phyloP scores from a whole-genome alignment of 2,329 filamentous ascomycete species.

The Tolypocladium tundrense region DNA sequence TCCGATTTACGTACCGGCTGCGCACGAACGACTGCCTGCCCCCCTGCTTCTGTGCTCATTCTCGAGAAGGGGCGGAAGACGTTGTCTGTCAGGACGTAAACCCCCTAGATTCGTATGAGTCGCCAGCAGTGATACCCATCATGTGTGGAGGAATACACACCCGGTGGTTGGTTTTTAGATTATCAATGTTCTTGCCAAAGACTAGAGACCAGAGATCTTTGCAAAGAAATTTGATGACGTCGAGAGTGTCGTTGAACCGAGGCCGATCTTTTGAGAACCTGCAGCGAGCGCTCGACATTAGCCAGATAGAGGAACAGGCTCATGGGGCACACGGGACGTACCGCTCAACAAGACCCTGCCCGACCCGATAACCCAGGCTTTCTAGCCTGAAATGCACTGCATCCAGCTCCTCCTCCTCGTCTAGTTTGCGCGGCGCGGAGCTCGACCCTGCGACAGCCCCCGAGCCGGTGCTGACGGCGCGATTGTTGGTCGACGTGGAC shows the following conservation, averaged over 20 bases:
- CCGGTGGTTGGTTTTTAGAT: slow-evolving; percentile 94
- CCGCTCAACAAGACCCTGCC: slow-evolving; percentile 85
- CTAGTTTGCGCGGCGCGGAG: slow-evolving; percentile 21
- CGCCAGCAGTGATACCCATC: background rate
- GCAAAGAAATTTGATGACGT: slow-evolving; percentile 97
- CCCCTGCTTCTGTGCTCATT: slow-evolving; percentile 75
- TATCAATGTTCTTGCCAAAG: slow-evolving; percentile 96
- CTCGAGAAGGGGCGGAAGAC: slow-evolving; percentile 78
- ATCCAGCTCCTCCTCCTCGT: slow-evolving; percentile 76
- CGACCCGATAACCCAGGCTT: slow-evolving; percentile 78
- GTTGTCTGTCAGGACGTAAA: slow-evolving; percentile 93
- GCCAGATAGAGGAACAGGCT: background rate
- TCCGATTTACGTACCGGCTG: slow-evolving; percentile 55
- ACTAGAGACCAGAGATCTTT: slow-evolving; percentile 95
- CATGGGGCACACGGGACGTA: slow-evolving; percentile 26
- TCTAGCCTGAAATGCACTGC: slow-evolving; percentile 80
- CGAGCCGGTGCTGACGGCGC: slow-evolving; percentile 13
- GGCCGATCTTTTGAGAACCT: slow-evolving; percentile 77
- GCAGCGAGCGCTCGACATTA: background rate
- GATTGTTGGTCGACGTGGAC: background rate
- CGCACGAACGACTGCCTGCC: slow-evolving; percentile 62
- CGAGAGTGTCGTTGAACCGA: slow-evolving; percentile 82
- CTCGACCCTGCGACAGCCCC: slow-evolving; percentile 7
- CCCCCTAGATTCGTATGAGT: slow-evolving; percentile 45
- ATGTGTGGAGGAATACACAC: slow-evolving; percentile 30